phyloP scores from a whole-genome alignment of 768 basidiomycete genomes.

The Gymnopilus dilepis region DNA sequence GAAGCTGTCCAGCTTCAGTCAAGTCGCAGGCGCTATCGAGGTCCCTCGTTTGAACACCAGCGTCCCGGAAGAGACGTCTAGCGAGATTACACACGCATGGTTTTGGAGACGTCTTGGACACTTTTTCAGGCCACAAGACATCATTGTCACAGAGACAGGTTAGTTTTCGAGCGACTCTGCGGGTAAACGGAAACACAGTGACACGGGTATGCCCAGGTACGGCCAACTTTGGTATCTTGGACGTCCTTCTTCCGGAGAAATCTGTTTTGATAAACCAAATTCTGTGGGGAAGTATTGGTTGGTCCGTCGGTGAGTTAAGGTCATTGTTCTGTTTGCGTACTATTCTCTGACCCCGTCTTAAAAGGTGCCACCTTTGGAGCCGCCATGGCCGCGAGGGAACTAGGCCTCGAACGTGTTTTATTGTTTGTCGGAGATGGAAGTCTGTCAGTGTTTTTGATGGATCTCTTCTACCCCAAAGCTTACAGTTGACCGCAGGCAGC shows the following conservation, averaged over 20 bases:
- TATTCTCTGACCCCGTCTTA: neutral
- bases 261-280: constrained; percentile 75
- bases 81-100: constrained; percentile 74
- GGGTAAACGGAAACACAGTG: too few species aligned
- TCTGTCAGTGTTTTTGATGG: constrained; percentile 51
- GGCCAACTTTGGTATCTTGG: constrained; percentile 83
- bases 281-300: constrained; percentile 93
- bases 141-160: constrained; percentile 90
- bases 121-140: constrained; percentile 76
- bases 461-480: constrained; percentile 2
- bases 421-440: constrained; percentile 88
- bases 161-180: constrained; percentile 3
- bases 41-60: constrained; percentile 51
- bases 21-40: constrained; percentile 42
- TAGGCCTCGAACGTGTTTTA: constrained; percentile 67
- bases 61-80: constrained; percentile 54
- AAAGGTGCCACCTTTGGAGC: constrained; percentile 73
- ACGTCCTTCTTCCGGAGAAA: constrained; percentile 75
- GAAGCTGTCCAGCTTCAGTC: constrained; percentile 49
- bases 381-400: constrained; percentile 78
- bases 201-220: constrained; percentile 57
- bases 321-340: too few species aligned
- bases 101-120: constrained; percentile 81
- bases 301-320: constrained; percentile 77
- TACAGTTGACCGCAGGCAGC: constrained; percentile 52